Base-by-base conservation (phyloP, 2,329 filamentous ascomycete species). In the Dactylonectria estremocensis region DNA sequence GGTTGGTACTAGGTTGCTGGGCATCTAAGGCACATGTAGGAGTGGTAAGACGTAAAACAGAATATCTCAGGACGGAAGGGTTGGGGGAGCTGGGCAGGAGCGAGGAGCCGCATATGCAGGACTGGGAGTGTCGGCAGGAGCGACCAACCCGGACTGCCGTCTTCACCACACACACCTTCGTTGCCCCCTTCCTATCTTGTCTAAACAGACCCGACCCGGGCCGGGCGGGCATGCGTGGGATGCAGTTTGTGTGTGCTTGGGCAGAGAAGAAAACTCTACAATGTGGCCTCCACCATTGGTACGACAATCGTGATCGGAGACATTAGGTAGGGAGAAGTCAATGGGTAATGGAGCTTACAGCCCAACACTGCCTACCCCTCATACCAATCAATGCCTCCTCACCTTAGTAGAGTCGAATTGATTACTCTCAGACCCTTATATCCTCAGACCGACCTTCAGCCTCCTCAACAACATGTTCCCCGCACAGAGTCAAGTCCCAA, bases 71-170 rank as follows among this genome's bases (percentile, higher is more conserved):
- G 8, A 31, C 28, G 22, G 50, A 31, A 35, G 68, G 72, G 59
- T 72, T 66, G 65, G 54, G 60, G 59, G 64, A 69, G 59, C 63
- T 49, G 66, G 64, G 56, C 70, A 57, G 63, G 46, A 56, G 54
- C 61, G 31, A 68, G 63, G 59, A 66, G 67, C 68, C 66, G 65
- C 62, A 68, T 61, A 59, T 68, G 69, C 69, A 67, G 43, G 55
- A 13, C 28, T 52, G 49, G 10, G 13, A 24, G 24, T 22, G 45
- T 22, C 63, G 59, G 59, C 50, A 65, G 52, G 62, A 67, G 50
- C 28, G 53, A 64, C 60, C 55, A 67, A 66, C 72, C 69, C 68
- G 65, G 59, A 64, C 61, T n/a, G 40, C 59, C 61, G 70, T 66
- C 69, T 62, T 55, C 52, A 64, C 67, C 64, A 66, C 66, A 64